Conservation (phyloP, 1,284 basidiomycete genomes). For the Sutorius eximius region DNA sequence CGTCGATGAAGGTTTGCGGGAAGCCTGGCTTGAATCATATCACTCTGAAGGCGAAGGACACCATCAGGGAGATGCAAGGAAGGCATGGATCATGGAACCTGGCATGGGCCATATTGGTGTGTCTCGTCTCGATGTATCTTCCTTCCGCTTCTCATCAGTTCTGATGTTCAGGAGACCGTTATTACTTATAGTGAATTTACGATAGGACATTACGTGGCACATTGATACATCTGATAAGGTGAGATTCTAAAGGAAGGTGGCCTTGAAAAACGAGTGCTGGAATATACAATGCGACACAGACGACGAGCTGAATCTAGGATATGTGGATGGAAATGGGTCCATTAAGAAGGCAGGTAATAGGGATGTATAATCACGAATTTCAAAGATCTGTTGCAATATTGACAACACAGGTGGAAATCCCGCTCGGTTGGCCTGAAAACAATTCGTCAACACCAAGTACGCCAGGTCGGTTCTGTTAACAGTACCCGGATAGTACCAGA, state of each 20-base stretch:
- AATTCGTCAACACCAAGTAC: conserved; percentile 3
- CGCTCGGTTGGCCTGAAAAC: conserved; percentile 27
- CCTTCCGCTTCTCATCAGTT: conserved; percentile 3
- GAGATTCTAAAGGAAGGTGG: conserved; percentile 6
- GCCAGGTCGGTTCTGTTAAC: neutral
- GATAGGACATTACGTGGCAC: neutral
- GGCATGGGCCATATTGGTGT: conserved; percentile 82
- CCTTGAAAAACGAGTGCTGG: conserved; percentile 14
- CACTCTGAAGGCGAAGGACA: conserved; percentile 43
- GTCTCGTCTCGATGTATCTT: conserved; percentile 19
- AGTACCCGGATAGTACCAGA: conserved; percentile 44
- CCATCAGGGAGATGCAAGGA: conserved; percentile 45
- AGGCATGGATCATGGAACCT: conserved; percentile 76
- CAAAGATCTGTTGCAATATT: conserved; percentile 5
- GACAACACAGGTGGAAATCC: conserved; percentile 16
- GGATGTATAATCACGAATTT: neutral
- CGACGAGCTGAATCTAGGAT: conserved; percentile 7
- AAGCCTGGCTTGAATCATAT: conserved; percentile 65
- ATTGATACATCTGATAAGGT: conserved; percentile 7
- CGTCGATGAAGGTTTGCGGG: conserved; percentile 72
- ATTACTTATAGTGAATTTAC: conserved; percentile 39
- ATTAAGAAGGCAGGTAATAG: conserved; percentile 5
- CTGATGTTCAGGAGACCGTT: conserved; percentile 43
- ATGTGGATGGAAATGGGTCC: neutral
- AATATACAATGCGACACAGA: conserved; percentile 15